Evolutionary conservation across 768 basidiomycete genomes (phyloP).

Genomic region (Sarcodon aspratus): DNA sequence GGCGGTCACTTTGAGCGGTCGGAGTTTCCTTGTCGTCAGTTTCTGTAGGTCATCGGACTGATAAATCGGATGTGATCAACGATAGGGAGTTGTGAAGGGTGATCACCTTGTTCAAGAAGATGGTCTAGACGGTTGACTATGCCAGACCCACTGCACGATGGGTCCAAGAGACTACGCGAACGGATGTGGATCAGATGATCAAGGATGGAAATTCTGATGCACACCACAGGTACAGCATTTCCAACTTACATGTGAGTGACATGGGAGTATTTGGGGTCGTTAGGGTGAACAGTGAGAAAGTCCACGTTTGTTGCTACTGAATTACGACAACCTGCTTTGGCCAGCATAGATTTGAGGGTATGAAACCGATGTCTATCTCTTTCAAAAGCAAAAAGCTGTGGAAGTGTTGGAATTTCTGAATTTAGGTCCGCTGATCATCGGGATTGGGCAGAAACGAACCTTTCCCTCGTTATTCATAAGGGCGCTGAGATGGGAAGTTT

Average conservation of each 20-base stretch:
- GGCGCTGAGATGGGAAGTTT: slow-evolving; percentile 89
- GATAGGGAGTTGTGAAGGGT: background rate
- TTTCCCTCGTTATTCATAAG: slow-evolving; percentile 77
- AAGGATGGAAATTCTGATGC: background rate
- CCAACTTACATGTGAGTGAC: slow-evolving; percentile 79
- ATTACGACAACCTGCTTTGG: slow-evolving; percentile 77
- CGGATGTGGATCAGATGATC: background rate
- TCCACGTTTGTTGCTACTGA: slow-evolving; percentile 66
- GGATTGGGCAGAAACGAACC: slow-evolving; percentile 28
- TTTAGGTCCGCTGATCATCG: background rate
- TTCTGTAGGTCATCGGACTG: slow-evolving; percentile 20
- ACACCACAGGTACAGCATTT: background rate
- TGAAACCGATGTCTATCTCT: slow-evolving; percentile 70
- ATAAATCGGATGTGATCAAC: slow-evolving; percentile 3
- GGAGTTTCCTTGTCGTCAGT: slow-evolving; percentile 33
- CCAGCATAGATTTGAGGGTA: slow-evolving; percentile 78
- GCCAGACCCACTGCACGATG: slow-evolving; percentile 92
- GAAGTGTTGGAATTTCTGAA: background rate
- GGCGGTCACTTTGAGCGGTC: slow-evolving; percentile 38
- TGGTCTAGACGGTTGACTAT: slow-evolving; percentile 86
- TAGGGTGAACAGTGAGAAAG: slow-evolving; percentile 73
- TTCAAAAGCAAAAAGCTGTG: slow-evolving; percentile 81
- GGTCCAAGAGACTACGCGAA: slow-evolving; percentile 70
- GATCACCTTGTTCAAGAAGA: slow-evolving; percentile 61
- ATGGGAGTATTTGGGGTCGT: slow-evolving; percentile 42